Percentiles rank a stretch among this genome's conserved stretches.
Evolutionary conservation across 192 early-diverging fungal species (phyloP).

Genomic region (Backusella luteola): DNA sequence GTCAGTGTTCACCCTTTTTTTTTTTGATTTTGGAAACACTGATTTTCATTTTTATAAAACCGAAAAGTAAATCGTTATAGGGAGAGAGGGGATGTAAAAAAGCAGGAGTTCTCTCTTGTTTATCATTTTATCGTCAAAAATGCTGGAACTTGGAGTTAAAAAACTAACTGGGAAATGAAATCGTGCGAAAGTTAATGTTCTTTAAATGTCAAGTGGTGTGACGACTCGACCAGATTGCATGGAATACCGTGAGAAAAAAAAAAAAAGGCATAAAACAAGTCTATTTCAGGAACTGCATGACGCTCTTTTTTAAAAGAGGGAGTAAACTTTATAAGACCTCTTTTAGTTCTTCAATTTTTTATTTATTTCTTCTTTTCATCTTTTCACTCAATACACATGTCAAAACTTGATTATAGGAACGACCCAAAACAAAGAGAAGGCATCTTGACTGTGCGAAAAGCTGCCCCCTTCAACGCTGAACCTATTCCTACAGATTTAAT

Average conservation of each 20-base stretch:
- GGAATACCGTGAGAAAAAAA: slow-evolving; percentile 1
- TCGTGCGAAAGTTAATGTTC: background rate
- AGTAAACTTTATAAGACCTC: background rate
- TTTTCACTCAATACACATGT: slow-evolving; percentile 10
- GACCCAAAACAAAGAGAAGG: slow-evolving; percentile 69
- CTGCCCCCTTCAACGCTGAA: slow-evolving; percentile 87
- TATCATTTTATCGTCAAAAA: background rate
- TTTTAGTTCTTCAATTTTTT: background rate
- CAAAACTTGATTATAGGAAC: slow-evolving; percentile 53
- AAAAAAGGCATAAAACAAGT: background rate
- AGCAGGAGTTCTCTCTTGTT: background rate
- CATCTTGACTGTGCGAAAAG: slow-evolving; percentile 62
- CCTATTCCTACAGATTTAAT: slow-evolving; percentile 58
- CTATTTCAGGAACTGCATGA: slow-evolving; percentile 5
- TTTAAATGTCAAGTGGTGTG: slow-evolving; percentile 2
- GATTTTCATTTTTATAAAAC: background rate
- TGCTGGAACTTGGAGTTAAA: background rate
- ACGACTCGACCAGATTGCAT: background rate
- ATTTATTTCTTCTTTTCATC: background rate
- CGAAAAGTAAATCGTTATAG: background rate
- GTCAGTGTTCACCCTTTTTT: background rate
- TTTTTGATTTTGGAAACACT: background rate
- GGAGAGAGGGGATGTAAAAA: background rate
- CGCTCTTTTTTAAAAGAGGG: background rate
- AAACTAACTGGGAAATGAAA: background rate